Conservation (phyloP, 768 basidiomycete species). For the Dendrothele bispora region DNA sequence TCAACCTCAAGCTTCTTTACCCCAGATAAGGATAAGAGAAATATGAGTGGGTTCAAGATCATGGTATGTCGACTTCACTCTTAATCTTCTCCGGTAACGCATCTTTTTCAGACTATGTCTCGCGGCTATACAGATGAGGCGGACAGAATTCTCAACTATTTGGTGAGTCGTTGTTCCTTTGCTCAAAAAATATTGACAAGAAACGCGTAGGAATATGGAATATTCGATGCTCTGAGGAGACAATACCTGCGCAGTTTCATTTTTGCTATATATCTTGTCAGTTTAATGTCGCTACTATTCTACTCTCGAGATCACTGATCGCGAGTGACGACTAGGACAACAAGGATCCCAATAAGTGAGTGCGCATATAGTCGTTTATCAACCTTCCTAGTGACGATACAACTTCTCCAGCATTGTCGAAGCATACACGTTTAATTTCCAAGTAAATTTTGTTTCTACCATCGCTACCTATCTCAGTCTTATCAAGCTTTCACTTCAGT, state of each 20-base stretch:
- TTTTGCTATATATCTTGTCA: constrained; percentile 80
- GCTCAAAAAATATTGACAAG: constrained; percentile 4
- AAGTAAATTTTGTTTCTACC: constrained; percentile 36
- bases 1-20: constrained; percentile 36
- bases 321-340: constrained; percentile 55
- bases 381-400: background rate
- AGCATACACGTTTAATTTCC: constrained; percentile 87
- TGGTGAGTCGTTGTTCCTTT: constrained; percentile 46
- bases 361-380: constrained; percentile 27
- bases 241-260: constrained; percentile 85
- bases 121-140: constrained; percentile 82
- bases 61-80: constrained; percentile 38
- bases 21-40: constrained; percentile 35
- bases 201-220: constrained; percentile 68
- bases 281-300: constrained; percentile 17
- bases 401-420: constrained; percentile 66
- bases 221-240: constrained; percentile 83
- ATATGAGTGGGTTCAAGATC: constrained; percentile 67
- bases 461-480: background rate
- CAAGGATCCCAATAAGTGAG: constrained; percentile 82
- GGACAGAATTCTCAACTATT: constrained; percentile 76
- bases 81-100: background rate
- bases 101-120: constrained; percentile 49
- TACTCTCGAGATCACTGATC: background rate
- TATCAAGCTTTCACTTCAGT: constrained; percentile 40